A percentile compares a stretch with the other conserved stretches of the same genome.
phyloP scores from a whole-genome alignment of 345 rosid genomes.

The Populus deltoides region DNA sequence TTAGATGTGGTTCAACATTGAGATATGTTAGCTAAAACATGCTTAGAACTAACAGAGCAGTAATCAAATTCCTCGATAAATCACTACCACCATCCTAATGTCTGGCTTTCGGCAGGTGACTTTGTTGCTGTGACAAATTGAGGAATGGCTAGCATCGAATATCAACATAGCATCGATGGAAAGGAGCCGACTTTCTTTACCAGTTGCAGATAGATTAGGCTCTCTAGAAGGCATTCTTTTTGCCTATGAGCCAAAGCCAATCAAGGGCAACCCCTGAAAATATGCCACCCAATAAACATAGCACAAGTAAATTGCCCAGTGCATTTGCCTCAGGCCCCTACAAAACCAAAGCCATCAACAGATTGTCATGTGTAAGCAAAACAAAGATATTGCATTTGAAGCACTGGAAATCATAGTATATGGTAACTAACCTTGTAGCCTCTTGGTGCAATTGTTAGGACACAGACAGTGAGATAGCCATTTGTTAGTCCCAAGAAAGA shows the following conservation, averaged over 20 bases:
- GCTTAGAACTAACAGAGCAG: not conserved
- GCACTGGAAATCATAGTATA: not conserved
- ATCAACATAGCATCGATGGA: not conserved
- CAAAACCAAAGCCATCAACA: not conserved
- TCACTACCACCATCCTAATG: not conserved
- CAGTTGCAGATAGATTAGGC: not conserved
- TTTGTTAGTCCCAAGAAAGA: conserved; percentile 70
- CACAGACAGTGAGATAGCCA: conserved; percentile 82
- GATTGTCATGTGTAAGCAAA: not conserved
- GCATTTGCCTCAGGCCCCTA: conserved; percentile 96
- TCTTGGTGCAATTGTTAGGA: conserved; percentile 75
- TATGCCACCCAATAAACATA: conserved; percentile 59
- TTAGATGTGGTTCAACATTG: not conserved
- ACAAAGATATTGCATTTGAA: not conserved
- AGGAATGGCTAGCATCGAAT: not conserved
- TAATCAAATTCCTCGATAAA: not conserved
- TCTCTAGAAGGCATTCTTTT: not conserved
- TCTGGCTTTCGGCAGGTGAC: not conserved
- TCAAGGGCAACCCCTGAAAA: conserved; percentile 69
- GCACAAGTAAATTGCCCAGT: conserved; percentile 72
- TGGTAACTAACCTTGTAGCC: conserved; percentile 68
- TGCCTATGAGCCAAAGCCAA: conserved; percentile 72
- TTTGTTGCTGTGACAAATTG: not conserved
- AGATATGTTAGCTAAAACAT: not conserved
- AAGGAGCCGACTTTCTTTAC: not conserved